Percentiles rank a stretch among this genome's conserved stretches.
Evolutionary conservation across 345 rosid genomes (phyloP).

Genomic region (Noccaea caerulescens): DNA sequence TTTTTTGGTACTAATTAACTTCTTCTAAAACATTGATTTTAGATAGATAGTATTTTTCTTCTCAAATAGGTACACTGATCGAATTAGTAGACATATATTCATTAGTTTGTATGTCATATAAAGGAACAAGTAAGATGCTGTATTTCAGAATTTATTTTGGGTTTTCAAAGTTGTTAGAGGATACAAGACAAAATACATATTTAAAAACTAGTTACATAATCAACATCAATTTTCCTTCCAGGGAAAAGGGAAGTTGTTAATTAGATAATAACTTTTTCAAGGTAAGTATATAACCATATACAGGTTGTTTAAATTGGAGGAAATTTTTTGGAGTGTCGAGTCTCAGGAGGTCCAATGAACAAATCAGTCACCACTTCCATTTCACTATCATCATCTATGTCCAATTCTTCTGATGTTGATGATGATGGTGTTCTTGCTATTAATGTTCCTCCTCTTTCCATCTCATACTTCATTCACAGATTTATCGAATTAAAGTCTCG

Average conservation of each 20-base stretch:
- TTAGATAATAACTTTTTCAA: background rate
- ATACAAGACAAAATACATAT: background rate
- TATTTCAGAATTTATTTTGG: background rate
- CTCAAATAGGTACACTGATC: too few relatives aligned
- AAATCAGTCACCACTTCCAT: constrained; percentile 81
- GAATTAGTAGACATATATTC: too few relatives aligned
- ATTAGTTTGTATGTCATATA: too few relatives aligned
- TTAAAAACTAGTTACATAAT: background rate
- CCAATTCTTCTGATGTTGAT: constrained; percentile 34
- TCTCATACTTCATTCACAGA: constrained; percentile 49
- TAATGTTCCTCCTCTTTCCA: constrained; percentile 31
- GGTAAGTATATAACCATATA: constrained; percentile 2
- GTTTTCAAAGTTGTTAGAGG: constrained; percentile 12
- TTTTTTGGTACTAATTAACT: background rate
- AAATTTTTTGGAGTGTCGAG: constrained; percentile 42
- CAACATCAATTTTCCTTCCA: background rate
- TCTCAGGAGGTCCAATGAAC: constrained; percentile 71
- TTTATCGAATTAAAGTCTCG: constrained; percentile 20
- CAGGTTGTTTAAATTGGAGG: constrained; percentile 27
- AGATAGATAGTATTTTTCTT: too few relatives aligned
- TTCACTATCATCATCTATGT: constrained; percentile 28
- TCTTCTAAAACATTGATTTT: too few relatives aligned
- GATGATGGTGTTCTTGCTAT: constrained; percentile 9
- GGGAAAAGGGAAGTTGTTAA: background rate
- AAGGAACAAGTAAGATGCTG: too few relatives aligned